Evolutionary conservation across 2,329 filamentous ascomycete genomes (phyloP), one percentile per base, ranked within the genome.

Genomic region (Tolypocladium ophioglossoides): DNA sequence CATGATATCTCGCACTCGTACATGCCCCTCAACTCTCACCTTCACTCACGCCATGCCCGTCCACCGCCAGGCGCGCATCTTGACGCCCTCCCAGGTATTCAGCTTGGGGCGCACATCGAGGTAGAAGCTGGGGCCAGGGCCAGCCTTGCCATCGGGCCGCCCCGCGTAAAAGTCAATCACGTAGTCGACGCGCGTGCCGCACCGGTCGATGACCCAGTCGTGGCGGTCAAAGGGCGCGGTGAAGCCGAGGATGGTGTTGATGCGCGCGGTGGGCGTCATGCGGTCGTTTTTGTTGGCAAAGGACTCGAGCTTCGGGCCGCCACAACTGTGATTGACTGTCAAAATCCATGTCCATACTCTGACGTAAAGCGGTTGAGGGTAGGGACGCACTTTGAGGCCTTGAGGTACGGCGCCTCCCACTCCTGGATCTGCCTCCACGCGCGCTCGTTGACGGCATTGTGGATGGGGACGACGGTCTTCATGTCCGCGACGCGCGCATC

Each of bases 121-220:
- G 61, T 85, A 86, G 65, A 87, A 87, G 59, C 82, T 85, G 7
- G 76, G 72, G 0, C 66, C 70, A 2, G 70, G 67, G 18, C 44
- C 44, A 7, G 27, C 27, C 34, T 66, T 65, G 30, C 64, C 66
- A 22, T 67, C 68, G 3, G 72, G 70, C 7, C 79, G 75, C 0
- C 94, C 94, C 6, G 90, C 84, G 67, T 99, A 99, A 64, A 99
- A 99, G 71, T 99, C 94, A 69, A 99, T 99, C 40, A 99, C 87
- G 68, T 99, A 99, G 64, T 97, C 94, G 50, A 99, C 74, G 64
- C 82, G 83, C 22, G 77, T 86, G 34, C 88, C 92, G 67, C 94
- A 97, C 52, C 94, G 79, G 71, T 99, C 91, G 38, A 99, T 86
- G 27, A 96, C 84, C 94, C 94, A 99, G 70, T 99, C 94, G 69